Evolutionary conservation across 148 eudicot species (phyloP), one percentile per base, ranked within the genome.

Genomic region (Silene conica): DNA sequence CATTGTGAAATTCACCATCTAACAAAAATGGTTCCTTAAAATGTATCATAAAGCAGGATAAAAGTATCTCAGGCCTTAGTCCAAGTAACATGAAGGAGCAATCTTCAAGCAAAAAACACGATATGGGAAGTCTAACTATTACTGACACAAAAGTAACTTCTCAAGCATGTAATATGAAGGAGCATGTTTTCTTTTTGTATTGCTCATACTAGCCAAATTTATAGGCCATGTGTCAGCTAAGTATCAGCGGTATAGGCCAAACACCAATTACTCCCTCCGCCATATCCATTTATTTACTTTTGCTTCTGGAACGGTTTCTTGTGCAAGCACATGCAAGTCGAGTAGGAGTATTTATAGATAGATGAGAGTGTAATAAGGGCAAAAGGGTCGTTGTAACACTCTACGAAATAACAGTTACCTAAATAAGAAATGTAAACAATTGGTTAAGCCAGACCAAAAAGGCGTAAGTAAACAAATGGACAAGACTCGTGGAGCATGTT

Each of bases 181-280:
- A 28, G 67, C 43, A 13, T 23, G 38, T 63, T 8, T 63, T 63
- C n/a, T 28, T 63, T 63, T 19, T 63, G n/a, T 31, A 31, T 31
- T 31, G 13, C 43, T 63, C 34, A 63, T 23, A 26, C 15, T 15
- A n/a, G 21, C 20, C 20, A 8, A 14, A 18, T 64, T 43, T 64
- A 63, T 13, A 11, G 12, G 65, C 65, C 65, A 61, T 61, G 25
- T 61, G 65, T 61, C 65, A 61, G n/a, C 65, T 13, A 21, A 21
- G 34, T 13, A 15, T 64, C 46, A 2, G 20, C 34, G 5, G 19
- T 31, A 63, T 64, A 1, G 21, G 28, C 3, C 68, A 64, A 64
- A n/a, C 0, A 64, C 34, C 20, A 31, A 31, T 31, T 31, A 31
- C 65, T 15, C 34, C 10, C 31, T 31, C 34, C 34, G 3, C 34